phyloP scores from a whole-genome alignment of 2,329 filamentous ascomycete species.

The Colletotrichum cereale region DNA sequence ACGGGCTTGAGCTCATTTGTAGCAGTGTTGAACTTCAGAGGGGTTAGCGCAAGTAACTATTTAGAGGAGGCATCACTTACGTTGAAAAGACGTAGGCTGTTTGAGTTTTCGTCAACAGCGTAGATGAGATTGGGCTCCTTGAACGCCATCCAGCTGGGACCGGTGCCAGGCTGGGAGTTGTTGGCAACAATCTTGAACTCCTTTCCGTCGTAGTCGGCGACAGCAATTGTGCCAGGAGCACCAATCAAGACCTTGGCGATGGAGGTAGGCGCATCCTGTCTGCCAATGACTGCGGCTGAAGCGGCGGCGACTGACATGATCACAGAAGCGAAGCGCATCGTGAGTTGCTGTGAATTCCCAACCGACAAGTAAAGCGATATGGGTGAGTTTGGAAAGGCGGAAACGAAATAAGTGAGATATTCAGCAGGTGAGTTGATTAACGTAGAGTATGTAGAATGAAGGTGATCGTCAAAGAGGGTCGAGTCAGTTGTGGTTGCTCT shows the following conservation, averaged over 20 bases:
- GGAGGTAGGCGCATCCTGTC: conserved; percentile 12
- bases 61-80: conserved; percentile 23
- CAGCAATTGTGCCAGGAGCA: conserved; percentile 54
- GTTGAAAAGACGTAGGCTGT: conserved; percentile 54
- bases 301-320: conserved; percentile 25
- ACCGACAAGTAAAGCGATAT: not conserved
- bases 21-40: conserved; percentile 49
- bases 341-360: not conserved
- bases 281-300: conserved; percentile 31
- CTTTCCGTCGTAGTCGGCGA: conserved; percentile 57
- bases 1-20: conserved; percentile 48
- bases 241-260: conserved; percentile 55
- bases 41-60: not conserved
- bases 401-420: not conserved
- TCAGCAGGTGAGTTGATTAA: not conserved
- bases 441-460: not conserved
- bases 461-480: not conserved
- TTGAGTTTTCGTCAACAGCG: conserved; percentile 61
- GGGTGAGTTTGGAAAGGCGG: not conserved
- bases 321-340: conserved; percentile 31
- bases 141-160: conserved; percentile 61
- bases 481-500: not conserved
- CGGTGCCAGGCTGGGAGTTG: conserved; percentile 46
- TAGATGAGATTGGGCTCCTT: conserved; percentile 57
- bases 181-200: conserved; percentile 55